phyloP scores from a whole-genome alignment of 768 basidiomycete genomes.

The Trametes meyenii region DNA sequence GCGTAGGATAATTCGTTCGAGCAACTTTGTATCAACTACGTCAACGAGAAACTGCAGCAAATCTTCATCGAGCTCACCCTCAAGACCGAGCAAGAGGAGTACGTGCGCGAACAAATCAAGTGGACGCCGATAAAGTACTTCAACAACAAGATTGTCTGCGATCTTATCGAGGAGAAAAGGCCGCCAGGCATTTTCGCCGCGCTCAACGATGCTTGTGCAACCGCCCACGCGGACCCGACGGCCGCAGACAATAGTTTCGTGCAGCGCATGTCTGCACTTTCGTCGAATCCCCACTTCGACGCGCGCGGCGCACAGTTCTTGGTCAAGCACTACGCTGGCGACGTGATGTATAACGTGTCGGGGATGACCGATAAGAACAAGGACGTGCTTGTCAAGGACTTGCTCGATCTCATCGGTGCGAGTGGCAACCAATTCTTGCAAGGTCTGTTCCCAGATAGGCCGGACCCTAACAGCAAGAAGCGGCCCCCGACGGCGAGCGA shows the following conservation, averaged over 20 bases:
- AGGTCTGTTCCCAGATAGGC: slow-evolving; percentile 87
- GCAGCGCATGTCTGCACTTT: slow-evolving; percentile 81
- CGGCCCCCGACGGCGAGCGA: slow-evolving; percentile 97
- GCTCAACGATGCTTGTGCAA: slow-evolving; percentile 98
- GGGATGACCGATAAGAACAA: slow-evolving; percentile 99
- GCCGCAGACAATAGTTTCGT: slow-evolving; percentile 98
- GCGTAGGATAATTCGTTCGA: slow-evolving; percentile 90
- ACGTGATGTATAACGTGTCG: slow-evolving; percentile 95
- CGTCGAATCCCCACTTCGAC: slow-evolving; percentile 93
- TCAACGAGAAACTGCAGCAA: slow-evolving; percentile 99
- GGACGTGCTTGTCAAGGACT: slow-evolving; percentile 92
- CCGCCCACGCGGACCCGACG: slow-evolving; percentile 94
- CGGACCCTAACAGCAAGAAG: slow-evolving; percentile 97
- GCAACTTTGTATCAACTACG: slow-evolving; percentile 99
- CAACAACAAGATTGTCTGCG: slow-evolving; percentile 98
- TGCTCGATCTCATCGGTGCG: slow-evolving; percentile 83
- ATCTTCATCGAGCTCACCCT: slow-evolving; percentile 99
- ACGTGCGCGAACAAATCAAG: slow-evolving; percentile 97
- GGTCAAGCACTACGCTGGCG: slow-evolving; percentile 96
- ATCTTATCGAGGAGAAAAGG: slow-evolving; percentile 93
- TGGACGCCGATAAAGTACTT: slow-evolving; percentile 99
- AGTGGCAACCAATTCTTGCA: slow-evolving; percentile 88
- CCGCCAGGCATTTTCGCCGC: slow-evolving; percentile 98
- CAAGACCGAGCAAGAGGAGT: slow-evolving; percentile 99
- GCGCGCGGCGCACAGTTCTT: slow-evolving; percentile 92